Percentiles rank a stretch among this genome's conserved stretches.
Evolutionary conservation across 2,329 filamentous ascomycete genomes (phyloP).

Genomic region (Aspergillus sp.): DNA sequence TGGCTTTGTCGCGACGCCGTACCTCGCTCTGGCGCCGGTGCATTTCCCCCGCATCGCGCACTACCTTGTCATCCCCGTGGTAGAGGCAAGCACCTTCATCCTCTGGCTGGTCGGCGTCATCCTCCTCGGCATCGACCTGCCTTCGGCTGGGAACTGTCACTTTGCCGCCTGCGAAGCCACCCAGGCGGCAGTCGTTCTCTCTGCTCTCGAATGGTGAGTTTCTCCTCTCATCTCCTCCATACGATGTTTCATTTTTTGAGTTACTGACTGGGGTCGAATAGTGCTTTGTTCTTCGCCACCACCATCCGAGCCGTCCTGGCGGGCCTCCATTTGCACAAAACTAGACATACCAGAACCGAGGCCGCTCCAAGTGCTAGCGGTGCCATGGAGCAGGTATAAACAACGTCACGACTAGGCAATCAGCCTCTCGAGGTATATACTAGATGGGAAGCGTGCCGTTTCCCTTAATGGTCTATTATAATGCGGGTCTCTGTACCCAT

Average conservation of each 20-base stretch:
- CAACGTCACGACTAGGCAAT: no score
- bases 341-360: no score
- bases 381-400: no score
- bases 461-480: no score
- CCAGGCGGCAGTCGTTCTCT: background rate
- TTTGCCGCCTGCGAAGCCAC: background rate
- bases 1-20: constrained; percentile 63
- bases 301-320: background rate
- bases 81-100: constrained; percentile 71
- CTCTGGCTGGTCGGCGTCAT: constrained; percentile 91
- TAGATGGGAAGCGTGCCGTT: no score
- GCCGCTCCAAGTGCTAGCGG: no score
- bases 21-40: constrained; percentile 66
- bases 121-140: constrained; percentile 66
- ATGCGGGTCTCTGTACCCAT: no score
- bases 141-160: constrained; percentile 35
- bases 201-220: background rate
- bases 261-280: background rate
- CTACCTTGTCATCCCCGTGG: constrained; percentile 61
- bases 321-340: no score
- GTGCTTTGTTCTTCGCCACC: background rate
- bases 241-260: background rate
- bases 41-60: constrained; percentile 62
- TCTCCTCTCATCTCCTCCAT: background rate
- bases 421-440: no score